Percentiles rank a stretch among this genome's conserved stretches.
Evolutionary conservation across 2,329 filamentous ascomycete species (phyloP).

Genomic region (Pseudogymnoascus sp.): DNA sequence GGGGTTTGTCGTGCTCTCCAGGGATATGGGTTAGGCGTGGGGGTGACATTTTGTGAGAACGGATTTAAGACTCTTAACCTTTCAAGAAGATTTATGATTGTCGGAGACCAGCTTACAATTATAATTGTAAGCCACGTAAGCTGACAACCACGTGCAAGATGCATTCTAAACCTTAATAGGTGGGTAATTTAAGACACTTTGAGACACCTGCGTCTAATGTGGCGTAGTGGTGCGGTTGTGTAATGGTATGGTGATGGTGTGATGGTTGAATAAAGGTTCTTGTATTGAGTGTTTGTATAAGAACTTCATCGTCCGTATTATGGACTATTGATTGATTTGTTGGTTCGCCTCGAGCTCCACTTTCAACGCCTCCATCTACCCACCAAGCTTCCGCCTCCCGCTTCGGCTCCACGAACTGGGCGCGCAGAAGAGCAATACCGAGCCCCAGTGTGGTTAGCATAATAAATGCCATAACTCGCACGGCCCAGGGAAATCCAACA

Average conservation of each 20-base stretch:
- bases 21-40: neutral
- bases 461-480: slow-evolving; percentile 22
- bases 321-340: too few relatives aligned
- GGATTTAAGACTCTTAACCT: neutral
- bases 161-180: neutral
- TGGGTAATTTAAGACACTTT: neutral
- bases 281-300: too few relatives aligned
- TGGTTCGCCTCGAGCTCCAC: too few relatives aligned
- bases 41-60: neutral
- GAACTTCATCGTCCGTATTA: too few relatives aligned
- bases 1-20: neutral
- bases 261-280: neutral
- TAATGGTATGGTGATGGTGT: neutral
- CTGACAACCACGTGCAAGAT: neutral
- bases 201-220: neutral
- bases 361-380: too few relatives aligned
- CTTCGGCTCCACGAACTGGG: too few relatives aligned
- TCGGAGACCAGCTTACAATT: neutral
- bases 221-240: neutral
- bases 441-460: too few relatives aligned
- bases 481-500: slow-evolving; percentile 38
- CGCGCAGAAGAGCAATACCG: too few relatives aligned
- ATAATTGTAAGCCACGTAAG: neutral
- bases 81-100: neutral
- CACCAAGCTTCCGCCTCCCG: too few relatives aligned